Conservation (phyloP, 2,329 filamentous ascomycete species). For the Tolypocladium endophyticum region DNA sequence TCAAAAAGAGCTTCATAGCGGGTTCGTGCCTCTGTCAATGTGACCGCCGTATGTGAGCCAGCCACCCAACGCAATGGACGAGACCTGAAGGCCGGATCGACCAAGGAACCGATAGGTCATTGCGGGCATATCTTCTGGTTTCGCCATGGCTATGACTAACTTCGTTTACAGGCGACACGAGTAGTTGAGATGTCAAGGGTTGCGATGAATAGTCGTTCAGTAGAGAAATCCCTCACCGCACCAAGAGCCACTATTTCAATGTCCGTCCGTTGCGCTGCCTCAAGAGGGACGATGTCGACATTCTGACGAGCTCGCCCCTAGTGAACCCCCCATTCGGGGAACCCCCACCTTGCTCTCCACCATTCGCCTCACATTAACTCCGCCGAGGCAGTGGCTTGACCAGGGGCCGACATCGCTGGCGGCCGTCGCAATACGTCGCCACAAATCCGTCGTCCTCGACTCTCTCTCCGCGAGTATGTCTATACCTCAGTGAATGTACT, state of each 20-base stretch:
- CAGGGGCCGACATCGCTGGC: not conserved
- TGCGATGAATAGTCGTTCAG: not conserved
- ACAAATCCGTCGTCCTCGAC: not conserved
- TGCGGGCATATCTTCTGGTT: constrained; percentile 30
- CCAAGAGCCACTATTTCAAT: not conserved
- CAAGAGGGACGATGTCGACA: not conserved
- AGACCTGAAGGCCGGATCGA: constrained; percentile 62
- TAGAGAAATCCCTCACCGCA: not conserved
- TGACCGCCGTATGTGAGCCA: constrained; percentile 70
- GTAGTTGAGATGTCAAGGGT: not conserved
- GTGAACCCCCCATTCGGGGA: not conserved
- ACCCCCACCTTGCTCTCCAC: not conserved
- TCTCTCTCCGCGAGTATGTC: not conserved
- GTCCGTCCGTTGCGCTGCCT: not conserved
- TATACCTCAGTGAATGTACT: too few relatives aligned
- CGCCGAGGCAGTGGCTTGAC: not conserved
- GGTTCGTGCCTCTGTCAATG: constrained; percentile 50
- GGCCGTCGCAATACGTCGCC: not conserved
- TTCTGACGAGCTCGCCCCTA: not conserved
- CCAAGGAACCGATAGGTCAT: constrained; percentile 68
- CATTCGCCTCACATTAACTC: not conserved
- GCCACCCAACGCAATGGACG: constrained; percentile 59
- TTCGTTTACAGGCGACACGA: not conserved
- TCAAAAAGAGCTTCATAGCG: not conserved
- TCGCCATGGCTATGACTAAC: constrained; percentile 18